phyloP scores from a whole-genome alignment of 179 eudicot species.

The Camellia oleifera region DNA sequence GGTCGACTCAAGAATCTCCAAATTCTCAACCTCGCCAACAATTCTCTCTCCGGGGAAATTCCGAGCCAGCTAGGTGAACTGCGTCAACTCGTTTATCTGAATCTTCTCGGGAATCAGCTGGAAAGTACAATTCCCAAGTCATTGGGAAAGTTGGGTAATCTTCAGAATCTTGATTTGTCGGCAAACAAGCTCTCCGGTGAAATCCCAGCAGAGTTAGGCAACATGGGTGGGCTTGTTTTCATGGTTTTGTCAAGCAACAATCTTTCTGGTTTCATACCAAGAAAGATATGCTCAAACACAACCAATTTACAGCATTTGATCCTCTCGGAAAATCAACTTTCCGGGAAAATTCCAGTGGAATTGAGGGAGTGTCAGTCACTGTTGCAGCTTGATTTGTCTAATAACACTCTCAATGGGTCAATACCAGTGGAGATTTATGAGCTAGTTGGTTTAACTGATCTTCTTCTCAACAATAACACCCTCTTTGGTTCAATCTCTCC shows the following conservation, averaged over 20 bases:
- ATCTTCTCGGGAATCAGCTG: conserved; percentile 74
- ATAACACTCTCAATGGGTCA: conserved; percentile 73
- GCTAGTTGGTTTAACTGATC: conserved; percentile 61
- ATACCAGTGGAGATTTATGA: conserved; percentile 62
- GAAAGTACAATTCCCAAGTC: conserved; percentile 63
- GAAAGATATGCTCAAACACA: conserved; percentile 57
- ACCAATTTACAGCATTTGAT: conserved; percentile 58
- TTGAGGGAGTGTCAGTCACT: conserved; percentile 51
- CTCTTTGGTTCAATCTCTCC: conserved; percentile 67
- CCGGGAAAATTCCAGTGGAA: conserved; percentile 67
- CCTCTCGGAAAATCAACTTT: conserved; percentile 57
- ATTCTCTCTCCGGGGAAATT: conserved; percentile 63
- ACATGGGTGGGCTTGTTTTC: conserved; percentile 55
- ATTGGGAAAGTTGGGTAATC: conserved; percentile 44
- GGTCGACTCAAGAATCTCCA: conserved; percentile 49
- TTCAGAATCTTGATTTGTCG: conserved; percentile 75
- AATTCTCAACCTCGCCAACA: conserved; percentile 69
- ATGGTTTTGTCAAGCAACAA: conserved; percentile 60
- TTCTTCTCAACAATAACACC: conserved; percentile 75
- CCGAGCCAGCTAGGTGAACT: conserved; percentile 60
- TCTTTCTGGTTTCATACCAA: conserved; percentile 62
- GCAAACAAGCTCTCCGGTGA: conserved; percentile 67
- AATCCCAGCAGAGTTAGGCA: conserved; percentile 68
- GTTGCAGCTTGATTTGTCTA: conserved; percentile 79
- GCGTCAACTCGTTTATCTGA: conserved; percentile 63